Conservation (phyloP, 2,329 filamentous ascomycete species). For the Drechslerella coelobrocha region DNA sequence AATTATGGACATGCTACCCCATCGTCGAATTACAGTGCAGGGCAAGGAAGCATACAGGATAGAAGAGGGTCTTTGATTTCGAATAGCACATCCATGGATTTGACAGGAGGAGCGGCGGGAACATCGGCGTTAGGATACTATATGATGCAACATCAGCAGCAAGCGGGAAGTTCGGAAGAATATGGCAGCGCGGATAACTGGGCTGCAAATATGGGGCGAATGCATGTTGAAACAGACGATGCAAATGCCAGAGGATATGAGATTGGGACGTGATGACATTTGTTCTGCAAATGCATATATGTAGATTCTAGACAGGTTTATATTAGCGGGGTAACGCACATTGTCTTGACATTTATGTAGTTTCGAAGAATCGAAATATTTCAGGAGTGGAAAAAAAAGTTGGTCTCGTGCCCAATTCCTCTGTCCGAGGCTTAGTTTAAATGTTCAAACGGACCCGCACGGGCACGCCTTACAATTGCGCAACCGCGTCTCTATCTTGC, state of each 20-base stretch:
- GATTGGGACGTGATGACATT: slow-evolving; percentile 39
- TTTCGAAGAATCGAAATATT: not conserved
- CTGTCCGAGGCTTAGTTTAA: not conserved
- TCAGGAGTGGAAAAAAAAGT: not conserved
- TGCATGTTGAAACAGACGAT: slow-evolving; percentile 48
- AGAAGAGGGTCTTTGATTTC: slow-evolving; percentile 41
- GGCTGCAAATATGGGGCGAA: slow-evolving; percentile 42
- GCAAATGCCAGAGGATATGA: slow-evolving; percentile 37
- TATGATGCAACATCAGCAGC: slow-evolving; percentile 48
- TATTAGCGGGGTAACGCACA: slow-evolving; percentile 42
- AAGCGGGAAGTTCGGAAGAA: slow-evolving; percentile 14
- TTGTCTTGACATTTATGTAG: not conserved
- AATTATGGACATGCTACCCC: slow-evolving; percentile 40
- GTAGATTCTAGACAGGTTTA: slow-evolving; percentile 17
- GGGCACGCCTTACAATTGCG: not conserved
- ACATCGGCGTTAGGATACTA: slow-evolving; percentile 39
- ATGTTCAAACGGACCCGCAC: not conserved
- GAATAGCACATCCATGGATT: slow-evolving; percentile 36
- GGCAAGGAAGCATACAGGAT: slow-evolving; percentile 31
- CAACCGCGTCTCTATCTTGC: not conserved
- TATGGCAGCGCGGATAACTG: slow-evolving; percentile 30
- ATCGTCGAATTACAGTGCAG: slow-evolving; percentile 35
- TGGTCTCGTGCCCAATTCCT: not conserved
- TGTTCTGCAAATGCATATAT: not conserved
- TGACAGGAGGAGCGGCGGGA: slow-evolving; percentile 18